Base-by-base conservation (phyloP, 73 alveolate genomes). In the Blepharisma stoltei region DNA sequence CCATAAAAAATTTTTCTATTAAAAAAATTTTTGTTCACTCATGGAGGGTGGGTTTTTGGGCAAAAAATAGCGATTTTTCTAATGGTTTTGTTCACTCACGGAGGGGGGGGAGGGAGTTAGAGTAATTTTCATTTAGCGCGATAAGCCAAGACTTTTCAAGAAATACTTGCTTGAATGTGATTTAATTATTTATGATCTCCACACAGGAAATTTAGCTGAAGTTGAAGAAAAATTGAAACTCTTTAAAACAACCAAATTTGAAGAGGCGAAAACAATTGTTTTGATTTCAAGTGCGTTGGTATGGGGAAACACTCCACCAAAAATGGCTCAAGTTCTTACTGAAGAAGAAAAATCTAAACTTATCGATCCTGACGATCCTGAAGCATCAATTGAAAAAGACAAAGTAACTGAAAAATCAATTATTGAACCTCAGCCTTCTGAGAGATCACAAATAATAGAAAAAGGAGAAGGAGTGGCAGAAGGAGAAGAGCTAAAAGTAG, bases 281-380 rank as follows among this genome's bases (percentile, higher is more conserved):
- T 60, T 89, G 23, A 75, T 92, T 18, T 89, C 96, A 48, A 81
- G 86, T 77, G 94, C 89, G 55, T 82, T 92, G 94, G 91, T 93
- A 14, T 92, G 97, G 97, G 94, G 89, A 6, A 87, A 86, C 69
- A 92, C 97, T 6, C 95, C 94, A 41, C 86, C 90, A n/a, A 92
- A 86, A 78, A 65, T 84, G n/a, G 82, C 50, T 80, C 84, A 90
- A 73, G 87, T 69, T 54, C 23, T 52, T n/a, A 78, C 69, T 1
- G 41, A 32, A 1, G 41, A 32, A 32, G 41, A 32, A 32, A 32
- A 32, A 32, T 32, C 41, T 32, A 32, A 32, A 32, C 41, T 32
- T 32, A 3, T 3, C 5, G 3, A 32, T 32, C 41, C 3, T 32
- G 91, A 78, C 67, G 93, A 88, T 14, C 67, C 67, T 52, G 67